Evolutionary conservation across 2,329 filamentous ascomycete species (phyloP).

Genomic region (Xenosphaeropsis pyriputrescens): DNA sequence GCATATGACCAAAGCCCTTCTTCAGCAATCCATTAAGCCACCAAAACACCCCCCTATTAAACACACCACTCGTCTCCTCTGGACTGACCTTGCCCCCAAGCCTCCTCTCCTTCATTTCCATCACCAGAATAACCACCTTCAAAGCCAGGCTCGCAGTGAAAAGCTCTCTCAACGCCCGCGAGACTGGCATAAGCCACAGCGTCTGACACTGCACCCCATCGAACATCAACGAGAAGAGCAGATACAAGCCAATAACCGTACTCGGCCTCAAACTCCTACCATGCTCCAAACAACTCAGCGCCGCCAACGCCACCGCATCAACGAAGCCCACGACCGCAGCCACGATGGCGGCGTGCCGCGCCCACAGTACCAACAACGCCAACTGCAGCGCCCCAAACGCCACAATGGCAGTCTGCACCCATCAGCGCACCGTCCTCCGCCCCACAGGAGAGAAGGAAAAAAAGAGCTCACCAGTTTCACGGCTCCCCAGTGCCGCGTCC

Average conservation of each 20-base stretch:
- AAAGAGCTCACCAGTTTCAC: too few species aligned
- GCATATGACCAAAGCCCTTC: conserved; percentile 5
- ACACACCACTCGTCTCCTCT: conserved; percentile 7
- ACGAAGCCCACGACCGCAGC: conserved; percentile 67
- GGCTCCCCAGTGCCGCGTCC: too few species aligned
- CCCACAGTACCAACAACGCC: background rate
- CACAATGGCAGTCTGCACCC: too few species aligned
- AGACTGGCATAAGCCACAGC: background rate
- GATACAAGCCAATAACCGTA: background rate
- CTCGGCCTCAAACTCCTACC: background rate
- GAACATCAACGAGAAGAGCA: background rate
- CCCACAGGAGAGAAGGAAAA: too few species aligned
- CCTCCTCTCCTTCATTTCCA: conserved; percentile 7
- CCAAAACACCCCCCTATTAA: conserved; percentile 7
- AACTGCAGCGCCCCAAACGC: background rate
- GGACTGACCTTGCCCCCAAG: conserved; percentile 3
- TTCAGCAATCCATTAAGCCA: conserved; percentile 9
- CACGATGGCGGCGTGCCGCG: conserved; percentile 53
- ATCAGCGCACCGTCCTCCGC: too few species aligned
- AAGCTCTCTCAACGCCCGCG: background rate
- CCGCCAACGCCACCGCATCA: conserved; percentile 35
- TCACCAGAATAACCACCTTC: conserved; percentile 6
- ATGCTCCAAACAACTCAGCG: background rate
- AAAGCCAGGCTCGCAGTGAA: background rate
- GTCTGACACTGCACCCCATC: background rate